These are phyloP conservation scores for Dactylis glomerata DNA, from an alignment of 176 grass and related monocot genomes.

Conservation along the genomic window DNA sequence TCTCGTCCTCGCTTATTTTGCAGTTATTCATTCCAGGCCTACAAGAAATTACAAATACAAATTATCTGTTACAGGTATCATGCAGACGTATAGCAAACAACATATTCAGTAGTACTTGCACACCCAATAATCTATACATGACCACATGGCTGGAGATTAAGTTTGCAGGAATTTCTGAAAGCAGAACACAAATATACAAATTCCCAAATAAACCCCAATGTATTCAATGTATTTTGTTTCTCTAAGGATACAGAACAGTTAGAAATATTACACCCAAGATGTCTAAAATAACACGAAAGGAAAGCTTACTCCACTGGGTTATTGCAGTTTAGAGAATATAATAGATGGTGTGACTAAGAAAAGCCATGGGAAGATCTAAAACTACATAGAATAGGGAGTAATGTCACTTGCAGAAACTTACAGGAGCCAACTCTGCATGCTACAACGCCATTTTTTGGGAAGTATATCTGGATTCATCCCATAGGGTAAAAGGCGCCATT, in stretches of 20 bases:
- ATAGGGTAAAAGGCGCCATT: constrained; percentile 79
- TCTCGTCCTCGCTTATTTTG: constrained; percentile 55
- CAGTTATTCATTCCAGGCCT: constrained; percentile 70
- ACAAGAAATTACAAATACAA: constrained; percentile 33
- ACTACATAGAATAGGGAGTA: constrained; percentile 14
- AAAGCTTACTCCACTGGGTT: background rate
- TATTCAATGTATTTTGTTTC: background rate
- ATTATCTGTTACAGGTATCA: constrained; percentile 13
- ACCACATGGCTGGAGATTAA: background rate
- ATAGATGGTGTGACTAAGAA: background rate
- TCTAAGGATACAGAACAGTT: background rate
- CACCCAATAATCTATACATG: background rate
- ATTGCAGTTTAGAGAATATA: constrained; percentile 21
- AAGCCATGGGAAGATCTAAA: constrained; percentile 11
- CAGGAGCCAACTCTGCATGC: constrained; percentile 60
- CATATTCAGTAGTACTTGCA: constrained; percentile 17
- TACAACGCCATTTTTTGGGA: constrained; percentile 64
- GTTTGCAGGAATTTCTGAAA: background rate
- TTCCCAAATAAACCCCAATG: background rate
- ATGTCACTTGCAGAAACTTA: constrained; percentile 45
- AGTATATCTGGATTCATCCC: constrained; percentile 53
- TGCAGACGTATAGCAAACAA: constrained; percentile 10
- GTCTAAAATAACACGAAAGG: background rate
- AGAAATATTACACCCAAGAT: constrained; percentile 9
- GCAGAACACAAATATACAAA: background rate